Evolutionary conservation across 225 moss, liverwort and hornwort genomes (phyloP).

Genomic region (Marchantia polymorpha): DNA sequence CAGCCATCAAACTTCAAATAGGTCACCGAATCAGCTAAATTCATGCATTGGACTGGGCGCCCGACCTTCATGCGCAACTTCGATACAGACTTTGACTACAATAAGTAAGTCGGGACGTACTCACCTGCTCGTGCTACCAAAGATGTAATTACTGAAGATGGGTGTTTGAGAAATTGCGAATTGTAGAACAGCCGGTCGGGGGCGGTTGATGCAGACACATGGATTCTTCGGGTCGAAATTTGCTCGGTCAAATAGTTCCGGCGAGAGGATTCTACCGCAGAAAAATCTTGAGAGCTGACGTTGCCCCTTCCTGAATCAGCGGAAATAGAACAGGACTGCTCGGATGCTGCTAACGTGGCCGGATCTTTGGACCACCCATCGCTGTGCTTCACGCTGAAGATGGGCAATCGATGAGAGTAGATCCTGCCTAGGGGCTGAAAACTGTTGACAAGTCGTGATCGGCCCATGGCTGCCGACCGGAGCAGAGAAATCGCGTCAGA

Average conservation of each 20-base stretch:
- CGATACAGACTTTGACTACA: too few relatives aligned
- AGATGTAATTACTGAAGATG: background rate
- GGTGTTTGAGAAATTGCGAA: background rate
- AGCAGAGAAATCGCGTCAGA: background rate
- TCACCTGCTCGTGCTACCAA: background rate
- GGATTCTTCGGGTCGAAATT: background rate
- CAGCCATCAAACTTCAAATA: too few relatives aligned
- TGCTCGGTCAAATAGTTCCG: background rate
- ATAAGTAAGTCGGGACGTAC: background rate
- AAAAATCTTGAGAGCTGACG: background rate
- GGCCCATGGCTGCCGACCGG: background rate
- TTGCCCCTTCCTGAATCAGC: background rate
- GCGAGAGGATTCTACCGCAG: background rate
- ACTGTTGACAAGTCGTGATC: background rate
- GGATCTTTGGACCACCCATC: background rate
- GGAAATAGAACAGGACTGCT: background rate
- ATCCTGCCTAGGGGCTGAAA: background rate
- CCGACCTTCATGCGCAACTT: too few relatives aligned
- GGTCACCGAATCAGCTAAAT: too few relatives aligned
- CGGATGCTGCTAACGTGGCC: background rate
- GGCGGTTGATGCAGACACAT: background rate
- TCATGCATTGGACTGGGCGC: too few relatives aligned
- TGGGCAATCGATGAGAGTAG: background rate
- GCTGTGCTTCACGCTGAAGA: background rate
- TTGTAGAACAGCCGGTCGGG: background rate